Conservation (phyloP, 1,284 basidiomycete genomes). For the Cystobasidiaceae sp. region DNA sequence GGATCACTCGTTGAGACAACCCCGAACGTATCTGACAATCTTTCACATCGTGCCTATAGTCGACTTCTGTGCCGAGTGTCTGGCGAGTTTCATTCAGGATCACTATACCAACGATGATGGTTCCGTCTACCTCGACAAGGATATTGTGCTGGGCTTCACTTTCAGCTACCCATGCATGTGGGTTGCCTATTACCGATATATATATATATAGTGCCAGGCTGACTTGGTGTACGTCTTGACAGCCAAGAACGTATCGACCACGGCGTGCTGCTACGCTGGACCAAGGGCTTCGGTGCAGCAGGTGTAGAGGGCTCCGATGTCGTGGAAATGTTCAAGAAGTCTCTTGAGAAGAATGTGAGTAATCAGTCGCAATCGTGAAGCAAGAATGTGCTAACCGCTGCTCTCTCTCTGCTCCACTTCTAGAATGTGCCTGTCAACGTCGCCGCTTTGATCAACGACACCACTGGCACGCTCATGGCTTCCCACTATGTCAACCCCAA, state of each 20-base stretch:
- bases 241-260: constrained; percentile 92
- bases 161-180: constrained; percentile 90
- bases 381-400: not conserved
- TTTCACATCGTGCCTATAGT: constrained; percentile 49
- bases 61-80: constrained; percentile 93
- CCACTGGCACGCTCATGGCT: constrained; percentile 92
- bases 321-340: constrained; percentile 81
- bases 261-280: constrained; percentile 93
- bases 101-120: constrained; percentile 61
- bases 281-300: constrained; percentile 90
- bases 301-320: constrained; percentile 92
- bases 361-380: not conserved
- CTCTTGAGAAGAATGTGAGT: constrained; percentile 61
- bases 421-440: constrained; percentile 63
- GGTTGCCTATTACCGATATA: constrained; percentile 50
- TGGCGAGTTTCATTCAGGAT: constrained; percentile 81
- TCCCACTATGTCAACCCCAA: constrained; percentile 88
- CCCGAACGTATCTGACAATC: not conserved
- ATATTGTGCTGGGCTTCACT: constrained; percentile 86
- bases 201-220: no score
- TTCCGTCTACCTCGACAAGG: constrained; percentile 61
- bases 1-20: no score
- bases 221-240: no score
- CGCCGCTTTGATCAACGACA: constrained; percentile 90
- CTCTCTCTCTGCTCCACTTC: not conserved